Evolutionary conservation across 2,329 filamentous ascomycete genomes (phyloP).

Genomic region (Neurospora sp.): DNA sequence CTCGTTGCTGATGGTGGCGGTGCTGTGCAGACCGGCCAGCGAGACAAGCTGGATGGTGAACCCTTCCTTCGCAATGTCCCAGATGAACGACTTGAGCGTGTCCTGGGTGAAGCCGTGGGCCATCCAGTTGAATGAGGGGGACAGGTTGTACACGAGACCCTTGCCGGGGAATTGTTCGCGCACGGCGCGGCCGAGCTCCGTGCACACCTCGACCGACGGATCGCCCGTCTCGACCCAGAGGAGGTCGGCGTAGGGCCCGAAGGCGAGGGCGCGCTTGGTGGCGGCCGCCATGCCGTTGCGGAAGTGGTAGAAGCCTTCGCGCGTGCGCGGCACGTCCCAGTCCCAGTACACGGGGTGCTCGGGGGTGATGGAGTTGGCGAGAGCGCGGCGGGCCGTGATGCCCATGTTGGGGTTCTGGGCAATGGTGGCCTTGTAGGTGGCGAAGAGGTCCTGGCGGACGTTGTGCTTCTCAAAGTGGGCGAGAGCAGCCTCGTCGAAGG

Average conservation of each 20-base stretch:
- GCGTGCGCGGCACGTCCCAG: constrained; percentile 86
- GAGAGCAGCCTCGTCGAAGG: constrained; percentile 83
- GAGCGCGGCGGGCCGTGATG: constrained; percentile 62
- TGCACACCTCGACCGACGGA: constrained; percentile 69
- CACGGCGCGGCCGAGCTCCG: constrained; percentile 67
- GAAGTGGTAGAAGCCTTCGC: constrained; percentile 92
- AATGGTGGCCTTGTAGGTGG: constrained; percentile 56
- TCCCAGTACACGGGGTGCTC: constrained; percentile 58
- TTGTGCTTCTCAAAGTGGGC: constrained; percentile 61
- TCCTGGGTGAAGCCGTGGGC: constrained; percentile 80
- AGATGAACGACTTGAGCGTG: constrained; percentile 83
- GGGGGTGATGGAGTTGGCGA: constrained; percentile 60
- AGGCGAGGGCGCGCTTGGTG: constrained; percentile 86
- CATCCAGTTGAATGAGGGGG: constrained; percentile 98
- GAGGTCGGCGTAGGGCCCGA: constrained; percentile 86
- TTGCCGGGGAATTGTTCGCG: constrained; percentile 62
- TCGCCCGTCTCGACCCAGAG: constrained; percentile 96
- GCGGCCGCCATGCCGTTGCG: constrained; percentile 73
- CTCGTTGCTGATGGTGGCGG: constrained; percentile 57
- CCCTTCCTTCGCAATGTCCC: constrained; percentile 88
- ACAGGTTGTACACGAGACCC: constrained; percentile 92
- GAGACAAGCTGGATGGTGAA: constrained; percentile 62
- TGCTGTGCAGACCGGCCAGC: constrained; percentile 57
- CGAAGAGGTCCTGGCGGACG: constrained; percentile 52
- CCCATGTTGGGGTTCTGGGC: constrained; percentile 62